Percentiles rank a stretch among this genome's conserved stretches.
Conservation (phyloP, 2,329 filamentous ascomycete genomes). For the Metarhizium anisopliae region DNA sequence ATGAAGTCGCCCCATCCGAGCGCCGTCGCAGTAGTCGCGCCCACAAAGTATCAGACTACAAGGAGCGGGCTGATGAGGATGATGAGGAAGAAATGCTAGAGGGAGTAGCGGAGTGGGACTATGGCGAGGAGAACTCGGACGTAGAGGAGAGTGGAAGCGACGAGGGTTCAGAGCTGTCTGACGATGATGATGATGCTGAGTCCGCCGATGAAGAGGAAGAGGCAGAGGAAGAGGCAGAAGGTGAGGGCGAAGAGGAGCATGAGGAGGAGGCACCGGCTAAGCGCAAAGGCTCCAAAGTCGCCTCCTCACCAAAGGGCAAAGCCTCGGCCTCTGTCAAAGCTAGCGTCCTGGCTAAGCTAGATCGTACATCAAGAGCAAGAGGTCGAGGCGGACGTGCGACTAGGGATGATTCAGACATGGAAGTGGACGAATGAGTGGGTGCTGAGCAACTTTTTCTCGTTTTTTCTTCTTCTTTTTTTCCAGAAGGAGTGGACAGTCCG, state of each 20-base stretch:
- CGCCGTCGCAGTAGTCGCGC: conserved; percentile 49
- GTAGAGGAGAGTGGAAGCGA: conserved; percentile 16
- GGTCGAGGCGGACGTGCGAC: conserved; percentile 15
- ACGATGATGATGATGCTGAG: conserved; percentile 8
- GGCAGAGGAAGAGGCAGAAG: conserved; percentile 8
- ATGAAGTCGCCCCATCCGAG: conserved; percentile 29
- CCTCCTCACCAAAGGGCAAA: conserved; percentile 13
- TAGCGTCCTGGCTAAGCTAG: conserved; percentile 12
- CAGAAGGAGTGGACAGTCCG: background rate
- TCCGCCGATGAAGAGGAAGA: conserved; percentile 9
- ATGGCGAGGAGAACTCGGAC: conserved; percentile 30
- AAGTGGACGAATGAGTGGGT: conserved; percentile 22
- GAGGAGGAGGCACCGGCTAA: conserved; percentile 12
- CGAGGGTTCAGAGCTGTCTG: conserved; percentile 8
- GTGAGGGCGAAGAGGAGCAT: conserved; percentile 1
- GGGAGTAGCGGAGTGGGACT: conserved; percentile 51
- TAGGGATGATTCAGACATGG: conserved; percentile 24
- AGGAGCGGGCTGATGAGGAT: conserved; percentile 47
- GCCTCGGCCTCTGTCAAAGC: conserved; percentile 15
- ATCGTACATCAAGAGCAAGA: conserved; percentile 16
- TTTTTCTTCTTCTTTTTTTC: background rate
- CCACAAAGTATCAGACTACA: conserved; percentile 38
- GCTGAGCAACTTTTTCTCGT: background rate
- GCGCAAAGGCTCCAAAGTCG: conserved; percentile 16
- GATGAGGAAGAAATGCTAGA: conserved; percentile 55